phyloP scores from a whole-genome alignment of 2,329 filamentous ascomycete genomes.

The Didymella exigua region DNA sequence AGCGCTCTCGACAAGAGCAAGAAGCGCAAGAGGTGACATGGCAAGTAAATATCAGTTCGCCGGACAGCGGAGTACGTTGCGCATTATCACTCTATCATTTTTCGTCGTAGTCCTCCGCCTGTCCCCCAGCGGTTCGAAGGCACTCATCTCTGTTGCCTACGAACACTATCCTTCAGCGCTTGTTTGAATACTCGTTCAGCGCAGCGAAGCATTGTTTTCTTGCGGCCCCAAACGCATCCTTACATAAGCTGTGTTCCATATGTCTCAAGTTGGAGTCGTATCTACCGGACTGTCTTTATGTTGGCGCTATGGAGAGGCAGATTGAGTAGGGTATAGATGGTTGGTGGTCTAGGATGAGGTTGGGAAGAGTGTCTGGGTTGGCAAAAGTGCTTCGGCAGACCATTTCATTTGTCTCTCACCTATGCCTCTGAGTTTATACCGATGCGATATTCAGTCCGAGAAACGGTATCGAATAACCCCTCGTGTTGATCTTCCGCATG shows the following conservation, averaged over 20 bases:
- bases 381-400: constrained; percentile 7
- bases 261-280: constrained; percentile 12
- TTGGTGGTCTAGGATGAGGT: constrained; percentile 2
- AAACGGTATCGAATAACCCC: constrained; percentile 36
- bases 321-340: constrained; percentile 8
- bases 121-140: background rate
- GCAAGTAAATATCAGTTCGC: background rate
- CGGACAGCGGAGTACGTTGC: background rate
- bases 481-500: constrained; percentile 5
- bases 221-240: constrained; percentile 1
- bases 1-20: constrained; percentile 63
- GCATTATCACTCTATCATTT: background rate
- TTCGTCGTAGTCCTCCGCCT: background rate
- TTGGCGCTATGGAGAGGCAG: constrained; percentile 8
- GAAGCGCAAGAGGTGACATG: constrained; percentile 68
- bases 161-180: background rate
- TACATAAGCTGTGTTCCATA: constrained; percentile 6
- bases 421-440: constrained; percentile 29
- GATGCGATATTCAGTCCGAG: constrained; percentile 36
- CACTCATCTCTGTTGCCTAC: constrained; percentile 1
- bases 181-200: constrained; percentile 16
- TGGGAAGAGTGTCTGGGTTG: constrained; percentile 12
- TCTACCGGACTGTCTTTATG: constrained; percentile 6
- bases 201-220: constrained; percentile 8
- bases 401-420: constrained; percentile 26